Conservation (phyloP, 2,329 filamentous ascomycete species). For the Botrytis hyacinthi region DNA sequence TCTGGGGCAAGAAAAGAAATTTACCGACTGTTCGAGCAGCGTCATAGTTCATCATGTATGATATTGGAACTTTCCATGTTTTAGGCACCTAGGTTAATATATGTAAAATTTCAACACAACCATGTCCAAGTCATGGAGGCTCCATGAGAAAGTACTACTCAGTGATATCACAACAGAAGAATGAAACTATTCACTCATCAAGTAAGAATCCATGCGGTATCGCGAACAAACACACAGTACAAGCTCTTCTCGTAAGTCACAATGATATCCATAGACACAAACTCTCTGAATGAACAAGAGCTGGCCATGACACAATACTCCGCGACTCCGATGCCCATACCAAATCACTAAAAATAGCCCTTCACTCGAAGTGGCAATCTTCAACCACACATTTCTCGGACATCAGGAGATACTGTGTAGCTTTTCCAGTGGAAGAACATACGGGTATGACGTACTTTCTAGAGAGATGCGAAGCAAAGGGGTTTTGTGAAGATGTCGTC, state of each 20-base stretch:
- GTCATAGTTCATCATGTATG: neutral
- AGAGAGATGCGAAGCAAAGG: neutral
- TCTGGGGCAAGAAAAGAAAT: neutral
- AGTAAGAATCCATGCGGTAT: neutral
- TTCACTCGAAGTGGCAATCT: neutral
- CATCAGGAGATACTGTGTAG: neutral
- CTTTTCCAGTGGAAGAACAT: neutral
- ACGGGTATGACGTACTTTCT: neutral
- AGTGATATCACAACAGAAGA: neutral
- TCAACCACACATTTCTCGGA: neutral
- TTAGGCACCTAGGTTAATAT: neutral
- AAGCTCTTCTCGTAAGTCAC: neutral
- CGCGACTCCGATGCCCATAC: neutral
- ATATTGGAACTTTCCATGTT: neutral
- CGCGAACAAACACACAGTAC: neutral
- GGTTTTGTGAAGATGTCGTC: neutral
- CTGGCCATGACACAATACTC: neutral
- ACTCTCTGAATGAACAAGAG: neutral
- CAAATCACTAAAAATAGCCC: neutral
- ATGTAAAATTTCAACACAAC: neutral
- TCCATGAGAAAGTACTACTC: neutral
- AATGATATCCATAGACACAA: neutral
- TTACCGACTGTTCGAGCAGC: neutral
- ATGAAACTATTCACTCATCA: neutral
- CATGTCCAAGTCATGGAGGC: neutral